These are phyloP conservation scores for Babesia bigemina DNA, from an alignment of 169 alveolate species.

Conservation along the genomic window DNA sequence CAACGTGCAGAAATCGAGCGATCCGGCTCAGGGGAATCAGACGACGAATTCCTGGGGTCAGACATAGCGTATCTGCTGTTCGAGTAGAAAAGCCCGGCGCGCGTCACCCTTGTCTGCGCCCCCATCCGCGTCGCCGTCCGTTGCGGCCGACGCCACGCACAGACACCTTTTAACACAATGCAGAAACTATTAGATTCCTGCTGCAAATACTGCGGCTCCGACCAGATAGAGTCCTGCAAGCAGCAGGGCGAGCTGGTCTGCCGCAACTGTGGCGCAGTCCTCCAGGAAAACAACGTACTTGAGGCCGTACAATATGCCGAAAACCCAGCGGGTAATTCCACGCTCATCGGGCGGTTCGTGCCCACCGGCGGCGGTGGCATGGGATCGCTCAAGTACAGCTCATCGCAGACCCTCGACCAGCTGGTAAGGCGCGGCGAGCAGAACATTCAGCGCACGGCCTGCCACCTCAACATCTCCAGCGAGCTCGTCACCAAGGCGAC, in stretches of 20 bases:
- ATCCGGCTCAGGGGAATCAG: slow-evolving; percentile 29
- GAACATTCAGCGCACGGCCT: slow-evolving; percentile 85
- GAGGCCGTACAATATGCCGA: slow-evolving; percentile 84
- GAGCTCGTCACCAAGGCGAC: slow-evolving; percentile 89
- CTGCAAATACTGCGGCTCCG: slow-evolving; percentile 69
- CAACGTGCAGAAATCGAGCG: slow-evolving; percentile 25
- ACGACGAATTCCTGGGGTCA: slow-evolving; percentile 39
- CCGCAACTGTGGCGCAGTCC: slow-evolving; percentile 84
- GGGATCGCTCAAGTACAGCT: slow-evolving; percentile 79
- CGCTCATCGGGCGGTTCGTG: slow-evolving; percentile 83
- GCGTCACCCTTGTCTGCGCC: not conserved
- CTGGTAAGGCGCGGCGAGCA: slow-evolving; percentile 79
- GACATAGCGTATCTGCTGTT: slow-evolving; percentile 59
- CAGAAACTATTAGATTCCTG: slow-evolving; percentile 20
- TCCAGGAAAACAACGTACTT: slow-evolving; percentile 84
- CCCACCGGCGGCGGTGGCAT: slow-evolving; percentile 83
- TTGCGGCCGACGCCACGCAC: not conserved
- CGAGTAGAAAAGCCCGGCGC: slow-evolving; percentile 28
- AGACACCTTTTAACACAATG: slow-evolving; percentile 2
- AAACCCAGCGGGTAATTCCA: slow-evolving; percentile 78
- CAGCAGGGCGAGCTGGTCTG: slow-evolving; percentile 87
- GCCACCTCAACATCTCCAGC: slow-evolving; percentile 80
- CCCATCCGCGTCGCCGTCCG: slow-evolving; percentile 32
- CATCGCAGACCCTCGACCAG: slow-evolving; percentile 81
- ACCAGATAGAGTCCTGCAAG: slow-evolving; percentile 65